Evolutionary conservation across 805 yeast species (phyloP).

Genomic region (Metschnikowia bowlesiae): DNA sequence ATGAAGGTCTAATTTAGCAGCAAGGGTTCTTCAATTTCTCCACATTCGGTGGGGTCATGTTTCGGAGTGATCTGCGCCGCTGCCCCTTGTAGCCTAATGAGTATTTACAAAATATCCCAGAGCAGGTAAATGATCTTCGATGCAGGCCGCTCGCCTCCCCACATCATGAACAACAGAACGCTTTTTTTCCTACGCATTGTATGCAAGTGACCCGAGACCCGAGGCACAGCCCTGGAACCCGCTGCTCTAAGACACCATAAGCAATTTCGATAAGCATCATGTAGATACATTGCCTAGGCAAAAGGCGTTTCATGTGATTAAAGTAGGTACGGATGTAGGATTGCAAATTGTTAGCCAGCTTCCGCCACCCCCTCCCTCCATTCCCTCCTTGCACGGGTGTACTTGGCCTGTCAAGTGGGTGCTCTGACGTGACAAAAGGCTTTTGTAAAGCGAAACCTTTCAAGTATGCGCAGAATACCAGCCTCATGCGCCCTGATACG

Average conservation of each 20-base stretch:
- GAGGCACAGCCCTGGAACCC: background rate
- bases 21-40: background rate
- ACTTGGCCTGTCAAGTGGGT: background rate
- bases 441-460: background rate
- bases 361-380: background rate
- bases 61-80: slow-evolving; percentile 1
- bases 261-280: no score
- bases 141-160: background rate
- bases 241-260: background rate
- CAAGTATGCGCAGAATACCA: slow-evolving; percentile 3
- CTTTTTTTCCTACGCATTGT: background rate
- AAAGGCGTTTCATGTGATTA: background rate
- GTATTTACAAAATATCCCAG: slow-evolving; percentile 1
- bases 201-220: background rate
- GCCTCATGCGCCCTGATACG: background rate
- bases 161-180: background rate
- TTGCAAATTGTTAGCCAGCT: background rate
- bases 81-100: slow-evolving; percentile 2
- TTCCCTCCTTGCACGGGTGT: background rate
- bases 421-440: slow-evolving; percentile 1
- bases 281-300: background rate
- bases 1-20: background rate
- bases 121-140: slow-evolving; percentile 2
- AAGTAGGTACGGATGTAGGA: background rate
- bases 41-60: background rate